Base-by-base conservation (phyloP, 2,329 filamentous ascomycete genomes). In the Tolypocladium capitatum region DNA sequence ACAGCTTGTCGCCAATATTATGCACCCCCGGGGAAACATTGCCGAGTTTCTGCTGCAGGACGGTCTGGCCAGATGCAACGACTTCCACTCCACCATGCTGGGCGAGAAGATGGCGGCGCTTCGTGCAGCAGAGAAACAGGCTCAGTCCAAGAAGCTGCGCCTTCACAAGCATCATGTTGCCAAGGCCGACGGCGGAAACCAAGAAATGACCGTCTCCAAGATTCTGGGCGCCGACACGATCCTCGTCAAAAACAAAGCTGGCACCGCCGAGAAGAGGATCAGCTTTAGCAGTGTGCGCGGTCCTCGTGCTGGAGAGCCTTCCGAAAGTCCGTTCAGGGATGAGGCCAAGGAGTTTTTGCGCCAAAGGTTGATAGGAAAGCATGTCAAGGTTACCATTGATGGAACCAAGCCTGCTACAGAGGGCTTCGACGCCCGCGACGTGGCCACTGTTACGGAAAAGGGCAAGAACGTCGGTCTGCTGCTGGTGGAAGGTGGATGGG, bases 271-370 rank as follows among this genome's bases (percentile, higher is more conserved):
- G 70, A 94, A 89, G 75, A 83, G 89, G 58, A 82, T 97, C 64
- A 94, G 83, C 64, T 73, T 98, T 50, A 95, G 88, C 73, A 97
- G 91, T 63, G 79, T 97, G 50, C 83, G 92, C 52, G 91, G 92
- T 49, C 92, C 92, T n/a, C 90, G 94, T 61, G 78, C 85, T 3
- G 84, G 81, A 43, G 91, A 97, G 63, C 78, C 86, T 20, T 84
- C 87, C 49, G 91, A 97, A 66, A 78, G 86, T 36, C 88, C 89
- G 0, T 98, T 91, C 72, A 78, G 81, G 55, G 85, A 92, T 13
- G 91, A 96, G 62, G 91, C 92, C 31, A 98, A 98, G 72, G 92
- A 98, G 63, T 97, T 91, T 62, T 66, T 97, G 53, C 83, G 92
- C 48, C 95, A 95, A 74, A 88, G 83, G 65, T 67, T 96, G 31